Percentiles rank a stretch among this genome's conserved stretches.
Evolutionary conservation across 2,329 filamentous ascomycete genomes (phyloP).

Genomic region (Fonsecaea erecta): DNA sequence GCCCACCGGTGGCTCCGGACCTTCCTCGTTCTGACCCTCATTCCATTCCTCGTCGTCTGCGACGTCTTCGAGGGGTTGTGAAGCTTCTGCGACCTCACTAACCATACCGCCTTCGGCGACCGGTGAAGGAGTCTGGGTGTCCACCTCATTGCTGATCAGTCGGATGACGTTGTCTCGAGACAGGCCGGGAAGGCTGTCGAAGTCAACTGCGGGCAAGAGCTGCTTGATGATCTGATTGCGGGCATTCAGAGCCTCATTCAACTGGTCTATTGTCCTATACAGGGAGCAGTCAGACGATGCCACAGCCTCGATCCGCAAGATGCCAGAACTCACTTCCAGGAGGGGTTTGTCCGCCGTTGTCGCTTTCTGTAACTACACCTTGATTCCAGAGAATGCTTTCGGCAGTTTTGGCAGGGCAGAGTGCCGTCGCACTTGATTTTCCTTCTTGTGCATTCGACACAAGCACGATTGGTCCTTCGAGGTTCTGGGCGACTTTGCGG

Average conservation of each 20-base stretch:
- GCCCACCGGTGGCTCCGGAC: slow-evolving; percentile 5
- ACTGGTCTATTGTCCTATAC: slow-evolving; percentile 5
- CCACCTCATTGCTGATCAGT: slow-evolving; percentile 11
- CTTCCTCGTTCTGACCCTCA: slow-evolving; percentile 10
- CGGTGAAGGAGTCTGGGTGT: neutral
- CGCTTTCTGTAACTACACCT: slow-evolving; percentile 11
- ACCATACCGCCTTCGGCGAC: neutral
- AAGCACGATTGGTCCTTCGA: slow-evolving; percentile 18
- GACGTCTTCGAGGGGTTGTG: neutral
- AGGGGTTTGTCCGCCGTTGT: slow-evolving; percentile 14
- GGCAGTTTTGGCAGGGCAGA: slow-evolving; percentile 19
- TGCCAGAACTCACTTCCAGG: slow-evolving; percentile 8
- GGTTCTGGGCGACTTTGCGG: neutral
- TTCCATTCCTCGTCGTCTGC: slow-evolving; percentile 12
- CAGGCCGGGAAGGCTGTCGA: slow-evolving; percentile 7
- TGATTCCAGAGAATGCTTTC: slow-evolving; percentile 3
- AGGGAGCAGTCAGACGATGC: neutral
- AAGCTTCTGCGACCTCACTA: neutral
- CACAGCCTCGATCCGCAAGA: neutral
- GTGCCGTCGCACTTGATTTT: slow-evolving; percentile 17
- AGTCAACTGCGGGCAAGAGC: slow-evolving; percentile 6
- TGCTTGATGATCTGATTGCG: slow-evolving; percentile 7
- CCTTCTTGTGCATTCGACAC: slow-evolving; percentile 16
- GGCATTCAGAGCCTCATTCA: slow-evolving; percentile 6
- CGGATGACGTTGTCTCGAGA: neutral